Evolutionary conservation across 2,329 filamentous ascomycete genomes (phyloP), one percentile per base, ranked within the genome.

Genomic region (Lasiodiplodia theobromae): DNA sequence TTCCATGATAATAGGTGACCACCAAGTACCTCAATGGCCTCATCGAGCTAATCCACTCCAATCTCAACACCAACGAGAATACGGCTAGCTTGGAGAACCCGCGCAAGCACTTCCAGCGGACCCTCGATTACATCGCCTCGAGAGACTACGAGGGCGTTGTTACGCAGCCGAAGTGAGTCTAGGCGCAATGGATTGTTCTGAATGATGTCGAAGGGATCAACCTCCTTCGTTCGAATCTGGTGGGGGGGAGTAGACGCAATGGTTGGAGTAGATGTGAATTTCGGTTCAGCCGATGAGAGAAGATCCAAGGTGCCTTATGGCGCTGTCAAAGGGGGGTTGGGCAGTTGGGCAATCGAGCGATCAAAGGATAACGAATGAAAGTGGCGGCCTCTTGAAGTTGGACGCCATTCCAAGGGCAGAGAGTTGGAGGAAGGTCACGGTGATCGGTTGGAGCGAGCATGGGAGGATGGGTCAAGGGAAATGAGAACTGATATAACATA

Each of bases 1-100:
- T 38, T 25, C 37, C 14, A 11, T 18, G 12, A 7, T 23, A 67
- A 52, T 66, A 89, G 87, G 86, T 99, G 49, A 99, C 96, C 5
- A 97, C 92, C 2, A 98, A 98, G 82, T 99, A 98, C 79, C 87
- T 99, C 71, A 99, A 99, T 77, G 96, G 96, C 3, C 88, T 99
- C 63, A 98, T 99, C 77, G 96, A 99, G 82, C 88, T 99, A 71
- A 98, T 99, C 76, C 94, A 99, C 81, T 97, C 94, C 25, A 99
- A 99, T 77, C 86, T 99, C 38, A 91, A 91, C 72, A 94, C 91
- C 68, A 96, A 93, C 77, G 91, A 93, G 77, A 92, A 96, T 74
- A 92, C 92, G 38, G 87, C 91, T 0, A 91, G 90, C 25, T 87
- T 98, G 63, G 96, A 99, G 77, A 93, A 90, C 71, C 96, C 96